Evolutionary conservation across 768 basidiomycete species (phyloP), one percentile per base, ranked within the genome.

Genomic region (Amanita pseudoporphyria): DNA sequence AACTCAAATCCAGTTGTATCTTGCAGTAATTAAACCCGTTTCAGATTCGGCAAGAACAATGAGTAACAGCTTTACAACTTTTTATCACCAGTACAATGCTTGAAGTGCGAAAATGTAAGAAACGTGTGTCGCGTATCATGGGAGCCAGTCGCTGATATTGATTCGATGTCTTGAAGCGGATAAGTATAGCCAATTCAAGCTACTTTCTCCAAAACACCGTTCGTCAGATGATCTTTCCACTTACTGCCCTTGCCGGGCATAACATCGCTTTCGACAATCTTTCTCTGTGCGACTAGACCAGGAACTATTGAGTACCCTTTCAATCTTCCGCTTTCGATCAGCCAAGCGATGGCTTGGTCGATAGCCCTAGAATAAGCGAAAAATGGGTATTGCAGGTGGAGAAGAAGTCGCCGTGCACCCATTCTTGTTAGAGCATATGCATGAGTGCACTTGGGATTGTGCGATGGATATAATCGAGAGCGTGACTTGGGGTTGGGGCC

Each of bases 361-460:
- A 88, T 72, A 0, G 85, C 81, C 6, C 87, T 77, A 13, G 84
- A 86, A 57, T 85, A 87, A 0, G 87, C 84, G 58, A 88, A 88
- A 0, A 73, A 74, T 1, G 82, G 71, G 53, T 83, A 67, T 0
- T 70, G 74, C 19, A 87, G 69, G 56, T 84, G 73, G 12, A 70
- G 68, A 1, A 81, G 64, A 14, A 87, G 66, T n/a, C 76, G 72
- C 5, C 73, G 74, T 0, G 84, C 85, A 19, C 85, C 84, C 0
- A 59, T 47, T 18, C 66, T 65, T 2, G 82, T 82, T 21, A 87
- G 64, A 0, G 71, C 79, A 56, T 88, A 87, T 2, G 79, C 84
- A 51, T 88, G 87, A 1, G 82, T 86, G 60, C 84, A 87, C 57
- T 79, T 79, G 0, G 87, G 84, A 1, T 66, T 62, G 51, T 58